phyloP scores from a whole-genome alignment of 2,329 filamentous ascomycete species.

The Teratosphaeria gauchensis region DNA sequence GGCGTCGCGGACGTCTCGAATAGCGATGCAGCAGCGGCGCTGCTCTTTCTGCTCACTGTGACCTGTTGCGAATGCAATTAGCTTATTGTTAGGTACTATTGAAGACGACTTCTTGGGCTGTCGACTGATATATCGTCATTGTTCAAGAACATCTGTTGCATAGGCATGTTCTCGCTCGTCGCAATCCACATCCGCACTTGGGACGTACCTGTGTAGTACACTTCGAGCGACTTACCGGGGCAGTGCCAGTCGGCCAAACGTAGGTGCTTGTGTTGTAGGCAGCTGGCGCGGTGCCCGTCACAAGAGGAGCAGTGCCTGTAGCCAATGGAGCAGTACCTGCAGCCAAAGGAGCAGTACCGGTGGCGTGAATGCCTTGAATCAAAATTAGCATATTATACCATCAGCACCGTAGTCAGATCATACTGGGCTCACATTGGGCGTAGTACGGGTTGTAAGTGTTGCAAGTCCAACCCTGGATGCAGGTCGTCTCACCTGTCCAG shows the following conservation, averaged over 20 bases:
- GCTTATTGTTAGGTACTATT: neutral
- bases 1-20: neutral
- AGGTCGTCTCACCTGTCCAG: conserved; percentile 22
- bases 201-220: neutral
- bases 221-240: neutral
- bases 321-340: neutral
- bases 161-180: neutral
- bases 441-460: conserved; percentile 20
- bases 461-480: conserved; percentile 24
- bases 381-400: neutral
- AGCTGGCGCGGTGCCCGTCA: neutral
- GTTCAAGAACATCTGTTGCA: neutral
- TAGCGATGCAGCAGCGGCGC: neutral
- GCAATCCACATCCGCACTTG: neutral
- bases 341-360: neutral
- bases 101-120: neutral
- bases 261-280: neutral
- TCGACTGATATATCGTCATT: neutral
- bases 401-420: neutral
- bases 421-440: conserved; percentile 20
- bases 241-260: neutral
- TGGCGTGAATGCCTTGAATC: neutral
- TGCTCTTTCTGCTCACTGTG: neutral
- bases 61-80: neutral
- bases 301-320: neutral